Percentiles rank a stretch among this genome's conserved stretches.
These are phyloP conservation scores for Tolypocladium paradoxum DNA, from an alignment of 2,329 filamentous ascomycete species.

Conservation along the genomic window DNA sequence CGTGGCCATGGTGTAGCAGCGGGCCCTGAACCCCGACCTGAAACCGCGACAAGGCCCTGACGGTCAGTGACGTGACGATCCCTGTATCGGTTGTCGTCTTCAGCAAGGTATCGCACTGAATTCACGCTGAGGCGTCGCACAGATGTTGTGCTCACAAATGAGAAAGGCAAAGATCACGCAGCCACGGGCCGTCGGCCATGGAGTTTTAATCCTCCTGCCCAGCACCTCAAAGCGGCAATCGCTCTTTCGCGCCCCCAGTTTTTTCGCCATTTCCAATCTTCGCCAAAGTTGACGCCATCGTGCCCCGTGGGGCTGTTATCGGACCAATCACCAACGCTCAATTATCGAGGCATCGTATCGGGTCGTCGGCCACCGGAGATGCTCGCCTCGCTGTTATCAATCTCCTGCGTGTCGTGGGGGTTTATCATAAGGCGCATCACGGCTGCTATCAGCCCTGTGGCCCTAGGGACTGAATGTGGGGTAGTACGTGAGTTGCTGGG, in stretches of 20 bases:
- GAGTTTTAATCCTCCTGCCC: not conserved
- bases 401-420: too few relatives aligned
- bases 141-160: not conserved
- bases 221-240: not conserved
- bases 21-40: not conserved
- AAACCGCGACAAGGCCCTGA: not conserved
- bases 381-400: not conserved
- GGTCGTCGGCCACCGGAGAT: not conserved
- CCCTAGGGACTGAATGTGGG: too few relatives aligned
- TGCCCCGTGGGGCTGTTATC: conserved; percentile 11
- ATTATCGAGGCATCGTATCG: not conserved
- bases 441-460: too few relatives aligned
- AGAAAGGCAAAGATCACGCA: not conserved
- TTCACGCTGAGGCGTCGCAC: not conserved
- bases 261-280: conserved; percentile 4
- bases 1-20: not conserved
- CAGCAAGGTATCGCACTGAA: not conserved
- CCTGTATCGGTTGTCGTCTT: not conserved
- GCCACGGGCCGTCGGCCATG: not conserved
- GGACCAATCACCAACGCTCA: conserved; percentile 7
- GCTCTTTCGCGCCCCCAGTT: conserved; percentile 3
- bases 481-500: not conserved
- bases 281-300: conserved; percentile 23
- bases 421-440: too few relatives aligned
- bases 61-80: not conserved